Base-by-base conservation (phyloP, 75 land plant species). In the Gnetum montanum region DNA sequence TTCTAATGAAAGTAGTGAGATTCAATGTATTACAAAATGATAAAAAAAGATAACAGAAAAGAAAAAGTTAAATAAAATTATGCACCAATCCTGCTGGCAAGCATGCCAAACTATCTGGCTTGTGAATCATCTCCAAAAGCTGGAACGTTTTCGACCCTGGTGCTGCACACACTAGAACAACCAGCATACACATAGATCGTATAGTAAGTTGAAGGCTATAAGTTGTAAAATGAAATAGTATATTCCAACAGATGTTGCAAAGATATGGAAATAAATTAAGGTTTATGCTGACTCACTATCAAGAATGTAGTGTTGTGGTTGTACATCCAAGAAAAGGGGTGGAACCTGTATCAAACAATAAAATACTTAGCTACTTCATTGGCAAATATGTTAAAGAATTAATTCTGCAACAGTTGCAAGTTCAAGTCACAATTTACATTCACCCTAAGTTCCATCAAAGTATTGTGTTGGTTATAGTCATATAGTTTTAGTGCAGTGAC, bases 101-200 rank as follows among this genome's bases (percentile, higher is more conserved):
- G 12, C 34, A 45, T 31, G 72, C 96, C 57, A 80, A 53, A 52
- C 61, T 60, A 48, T 44, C 65, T 34, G 68, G 66, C 31, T 64
- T 58, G 44, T 95, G 88, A 46, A 95, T 90, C 60, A 95, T 85
- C 73, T 95, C 99, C 24, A 95, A 80, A 25, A 95, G 74, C 66
- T 95, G 99, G 36, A 95, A 95, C 18, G 99, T 95, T 67, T 95
- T 95, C 25, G 99, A 95, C 35, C 99, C 99, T 22, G 99, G 99
- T 12, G 99, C 99, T 33, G 99, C 99, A 78, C 99, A 95, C 99
- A 95, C 99, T 95, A 79, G 47, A 72, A 10, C 43, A 45, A 41
- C n/a, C n/a, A n/a, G n/a, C n/a, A n/a, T n/a, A n/a, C n/a, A n/a
- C 44, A 13, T 8, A 57, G 29, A 26, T 31, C 41, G 58, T 53